Evolutionary conservation across 306 rosid genomes (phyloP), one percentile per base, ranked within the genome.

Genomic region (Lotus japonicus): DNA sequence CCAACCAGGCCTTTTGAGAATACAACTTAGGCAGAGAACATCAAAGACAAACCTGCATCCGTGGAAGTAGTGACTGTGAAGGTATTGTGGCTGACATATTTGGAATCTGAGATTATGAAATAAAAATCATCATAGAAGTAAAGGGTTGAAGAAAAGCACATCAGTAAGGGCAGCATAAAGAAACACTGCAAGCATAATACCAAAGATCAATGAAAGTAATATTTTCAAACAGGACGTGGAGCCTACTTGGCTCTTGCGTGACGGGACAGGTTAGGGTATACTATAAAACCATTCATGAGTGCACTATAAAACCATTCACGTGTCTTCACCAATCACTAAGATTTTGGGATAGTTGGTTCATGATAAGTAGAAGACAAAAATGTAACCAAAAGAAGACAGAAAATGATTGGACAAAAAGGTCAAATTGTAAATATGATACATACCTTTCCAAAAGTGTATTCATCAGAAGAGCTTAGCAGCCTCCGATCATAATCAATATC

Each of bases 401-500:
- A n/a, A n/a, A n/a, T 31, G 6, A 31, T 31, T 31, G 2, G 33
- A 55, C 5, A 43, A 15, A 16, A 56, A 6, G 17, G 7, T 4
- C 9, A 6, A 70, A 60, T 38, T 33, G 14, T 45, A 58, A 38
- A 58, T 31, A 19, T 50, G 16, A 70, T 39, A 38, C n/a, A 42
- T 60, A 67, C 64, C 70, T 60, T 61, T 12, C 7, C 62, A 50
- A 11, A 9, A 50, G 16, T 42, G 64, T 43, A 77, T 73, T 84
- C 90, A 72, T 86, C 88, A 28, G 90, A 86, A 39, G 44, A 72
- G 84, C 87, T 81, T 1, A 86, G 92, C 55, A 77, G 83, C 56
- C 92, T 73, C n/a, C 96, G 90, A 66, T 86, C 96, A 74, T 79
- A 86, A 77, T 89, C 96, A n/a, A 89, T 89, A 69, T 89, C 96